These are phyloP conservation scores for Daldinia childiae DNA, from an alignment of 495 filamentous ascomycete species.

Conservation along the genomic window DNA sequence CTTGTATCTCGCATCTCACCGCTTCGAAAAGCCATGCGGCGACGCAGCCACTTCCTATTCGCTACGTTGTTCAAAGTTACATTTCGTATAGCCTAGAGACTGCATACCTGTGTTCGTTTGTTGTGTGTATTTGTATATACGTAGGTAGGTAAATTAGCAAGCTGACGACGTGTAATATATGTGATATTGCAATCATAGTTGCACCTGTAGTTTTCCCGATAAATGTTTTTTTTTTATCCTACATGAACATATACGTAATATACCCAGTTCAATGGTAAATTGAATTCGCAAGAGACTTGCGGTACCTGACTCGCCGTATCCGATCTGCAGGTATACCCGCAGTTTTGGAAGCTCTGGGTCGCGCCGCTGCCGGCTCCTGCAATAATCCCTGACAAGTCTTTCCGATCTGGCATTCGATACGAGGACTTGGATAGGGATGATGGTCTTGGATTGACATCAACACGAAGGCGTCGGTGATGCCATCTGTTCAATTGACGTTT, in stretches of 20 bases:
- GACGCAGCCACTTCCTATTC: slow-evolving; percentile 30
- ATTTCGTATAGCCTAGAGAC: slow-evolving; percentile 25
- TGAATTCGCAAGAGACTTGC: slow-evolving; percentile 2
- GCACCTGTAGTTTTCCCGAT: slow-evolving; percentile 17
- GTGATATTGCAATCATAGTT: slow-evolving; percentile 14
- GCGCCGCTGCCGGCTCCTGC: slow-evolving; percentile 17
- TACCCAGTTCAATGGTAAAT: slow-evolving; percentile 4
- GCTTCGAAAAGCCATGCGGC: slow-evolving; percentile 33
- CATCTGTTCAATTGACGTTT: background rate
- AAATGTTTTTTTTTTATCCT: background rate
- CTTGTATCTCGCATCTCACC: slow-evolving; percentile 36
- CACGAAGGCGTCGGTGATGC: slow-evolving; percentile 1
- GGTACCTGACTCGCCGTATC: slow-evolving; percentile 16
- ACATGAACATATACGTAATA: slow-evolving; percentile 12
- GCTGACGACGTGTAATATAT: slow-evolving; percentile 34
- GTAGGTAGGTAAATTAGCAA: background rate
- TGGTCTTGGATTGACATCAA: background rate
- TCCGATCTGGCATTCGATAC: slow-evolving; percentile 15
- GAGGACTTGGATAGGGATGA: background rate
- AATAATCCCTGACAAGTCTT: slow-evolving; percentile 15
- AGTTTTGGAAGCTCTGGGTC: slow-evolving; percentile 17
- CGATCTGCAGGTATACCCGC: slow-evolving; percentile 22
- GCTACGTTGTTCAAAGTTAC: slow-evolving; percentile 10
- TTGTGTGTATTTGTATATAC: background rate
- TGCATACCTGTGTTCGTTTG: slow-evolving; percentile 13